These are phyloP conservation scores for Pistacia atlantica DNA, from an alignment of 345 rosid species.

Conservation along the genomic window DNA sequence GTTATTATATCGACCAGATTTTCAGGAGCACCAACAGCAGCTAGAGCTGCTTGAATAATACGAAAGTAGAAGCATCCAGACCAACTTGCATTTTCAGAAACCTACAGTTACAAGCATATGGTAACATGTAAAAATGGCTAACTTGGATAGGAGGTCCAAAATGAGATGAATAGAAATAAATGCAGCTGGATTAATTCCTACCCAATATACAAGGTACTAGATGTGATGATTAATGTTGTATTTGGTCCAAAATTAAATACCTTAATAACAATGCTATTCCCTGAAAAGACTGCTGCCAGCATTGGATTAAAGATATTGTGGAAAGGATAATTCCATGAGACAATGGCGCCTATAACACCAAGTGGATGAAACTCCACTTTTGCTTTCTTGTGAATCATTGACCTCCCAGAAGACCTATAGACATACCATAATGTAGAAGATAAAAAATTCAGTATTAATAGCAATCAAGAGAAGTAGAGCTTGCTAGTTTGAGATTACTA, in stretches of 20 bases:
- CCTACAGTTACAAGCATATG: conserved; percentile 46
- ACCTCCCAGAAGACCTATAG: conserved; percentile 88
- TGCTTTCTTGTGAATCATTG: conserved; percentile 91
- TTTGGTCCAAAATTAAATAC: conserved; percentile 30
- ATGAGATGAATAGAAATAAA: neutral
- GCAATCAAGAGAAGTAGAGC: neutral
- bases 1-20: conserved; percentile 92
- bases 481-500: neutral
- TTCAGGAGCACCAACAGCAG: conserved; percentile 98
- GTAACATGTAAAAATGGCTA: conserved; percentile 7
- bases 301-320: conserved; percentile 97
- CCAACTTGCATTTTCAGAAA: conserved; percentile 96
- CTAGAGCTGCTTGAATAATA: conserved; percentile 93
- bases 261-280: conserved; percentile 93
- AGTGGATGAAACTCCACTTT: conserved; percentile 93
- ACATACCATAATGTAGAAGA: conserved; percentile 14
- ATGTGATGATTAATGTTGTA: neutral
- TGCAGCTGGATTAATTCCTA: conserved; percentile 13
- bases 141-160: conserved; percentile 17
- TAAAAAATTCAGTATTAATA: neutral
- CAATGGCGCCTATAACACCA: conserved; percentile 96
- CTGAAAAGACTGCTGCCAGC: conserved; percentile 97
- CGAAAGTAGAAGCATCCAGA: conserved; percentile 92
- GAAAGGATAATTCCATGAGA: conserved; percentile 99
- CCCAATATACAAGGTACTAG: neutral